These are phyloP conservation scores for Colletotrichum chlorophyti DNA, from an alignment of 2,329 filamentous ascomycete genomes.

Conservation along the genomic window DNA sequence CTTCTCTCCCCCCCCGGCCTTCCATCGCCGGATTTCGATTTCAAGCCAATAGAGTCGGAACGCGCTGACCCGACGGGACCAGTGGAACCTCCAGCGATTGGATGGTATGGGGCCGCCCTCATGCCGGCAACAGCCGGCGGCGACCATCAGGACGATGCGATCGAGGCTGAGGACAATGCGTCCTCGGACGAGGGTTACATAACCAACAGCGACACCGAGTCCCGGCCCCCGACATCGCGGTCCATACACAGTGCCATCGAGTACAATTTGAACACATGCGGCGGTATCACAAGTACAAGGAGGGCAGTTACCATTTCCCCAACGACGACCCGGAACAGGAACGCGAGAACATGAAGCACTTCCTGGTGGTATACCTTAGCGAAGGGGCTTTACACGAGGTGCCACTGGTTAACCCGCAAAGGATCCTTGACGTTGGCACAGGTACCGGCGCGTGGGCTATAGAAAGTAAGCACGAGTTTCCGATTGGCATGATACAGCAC, in stretches of 20 bases:
- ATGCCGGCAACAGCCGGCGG: no score
- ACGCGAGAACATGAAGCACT: conserved; percentile 47
- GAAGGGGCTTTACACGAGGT: conserved; percentile 48
- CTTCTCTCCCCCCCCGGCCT: no score
- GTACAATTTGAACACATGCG: conserved; percentile 48
- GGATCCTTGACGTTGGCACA: conserved; percentile 52
- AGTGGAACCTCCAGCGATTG: no score
- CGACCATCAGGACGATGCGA: no score
- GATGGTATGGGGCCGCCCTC: no score
- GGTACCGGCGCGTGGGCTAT: conserved; percentile 67
- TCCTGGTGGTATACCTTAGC: conserved; percentile 44
- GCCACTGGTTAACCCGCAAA: conserved; percentile 45
- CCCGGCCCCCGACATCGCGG: conserved; percentile 41
- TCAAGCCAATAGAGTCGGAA: no score
- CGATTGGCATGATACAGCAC: no score
- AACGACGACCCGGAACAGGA: conserved; percentile 51
- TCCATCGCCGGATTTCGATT: no score
- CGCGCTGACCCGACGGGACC: no score
- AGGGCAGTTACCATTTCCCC: conserved; percentile 51
- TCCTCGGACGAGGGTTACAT: no score
- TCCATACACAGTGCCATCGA: conserved; percentile 46
- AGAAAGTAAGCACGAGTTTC: conserved; percentile 55
- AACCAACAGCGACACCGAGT: conserved; percentile 32
- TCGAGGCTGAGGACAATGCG: no score
- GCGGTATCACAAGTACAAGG: conserved; percentile 48